A percentile compares a stretch with the other conserved stretches of the same genome.
These are phyloP conservation scores for Sarocladium brachiariae DNA, from an alignment of 2,329 filamentous ascomycete species.

Conservation along the genomic window DNA sequence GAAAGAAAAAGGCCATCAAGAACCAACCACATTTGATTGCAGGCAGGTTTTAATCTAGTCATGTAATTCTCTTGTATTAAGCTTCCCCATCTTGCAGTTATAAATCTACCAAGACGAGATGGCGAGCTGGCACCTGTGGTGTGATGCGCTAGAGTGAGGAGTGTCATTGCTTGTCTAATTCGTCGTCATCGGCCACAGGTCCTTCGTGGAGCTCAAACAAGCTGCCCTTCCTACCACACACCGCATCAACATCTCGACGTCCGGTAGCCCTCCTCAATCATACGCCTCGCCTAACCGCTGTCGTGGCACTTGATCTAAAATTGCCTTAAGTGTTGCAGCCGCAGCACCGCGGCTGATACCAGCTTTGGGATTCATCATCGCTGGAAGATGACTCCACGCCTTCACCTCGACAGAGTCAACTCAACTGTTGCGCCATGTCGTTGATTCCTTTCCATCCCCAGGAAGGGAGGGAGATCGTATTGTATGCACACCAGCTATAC, in stretches of 20 bases:
- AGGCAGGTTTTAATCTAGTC: too few species aligned
- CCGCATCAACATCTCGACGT: too few species aligned
- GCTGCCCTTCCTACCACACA: slow-evolving; percentile 2
- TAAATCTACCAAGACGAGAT: too few species aligned
- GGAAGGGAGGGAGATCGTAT: slow-evolving; percentile 70
- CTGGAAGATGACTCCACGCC: slow-evolving; percentile 14
- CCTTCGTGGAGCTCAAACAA: background rate
- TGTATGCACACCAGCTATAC: slow-evolving; percentile 48
- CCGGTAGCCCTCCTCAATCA: too few species aligned
- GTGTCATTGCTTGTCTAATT: too few species aligned
- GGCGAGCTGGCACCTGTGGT: background rate
- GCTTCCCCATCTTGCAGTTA: too few species aligned
- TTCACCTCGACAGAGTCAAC: slow-evolving; percentile 12
- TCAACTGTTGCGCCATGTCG: slow-evolving; percentile 39
- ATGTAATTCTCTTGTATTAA: too few species aligned
- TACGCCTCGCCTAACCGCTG: background rate
- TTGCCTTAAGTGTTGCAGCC: background rate
- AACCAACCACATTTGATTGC: too few species aligned
- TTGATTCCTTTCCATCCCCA: slow-evolving; percentile 69
- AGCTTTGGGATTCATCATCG: background rate
- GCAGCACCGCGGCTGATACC: background rate
- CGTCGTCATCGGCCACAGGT: background rate
- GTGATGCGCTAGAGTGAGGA: background rate
- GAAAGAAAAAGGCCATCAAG: too few species aligned
- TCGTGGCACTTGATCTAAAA: background rate